These are phyloP conservation scores for Isabelozyma gotoi DNA, from an alignment of 805 yeast species.

Conservation along the genomic window DNA sequence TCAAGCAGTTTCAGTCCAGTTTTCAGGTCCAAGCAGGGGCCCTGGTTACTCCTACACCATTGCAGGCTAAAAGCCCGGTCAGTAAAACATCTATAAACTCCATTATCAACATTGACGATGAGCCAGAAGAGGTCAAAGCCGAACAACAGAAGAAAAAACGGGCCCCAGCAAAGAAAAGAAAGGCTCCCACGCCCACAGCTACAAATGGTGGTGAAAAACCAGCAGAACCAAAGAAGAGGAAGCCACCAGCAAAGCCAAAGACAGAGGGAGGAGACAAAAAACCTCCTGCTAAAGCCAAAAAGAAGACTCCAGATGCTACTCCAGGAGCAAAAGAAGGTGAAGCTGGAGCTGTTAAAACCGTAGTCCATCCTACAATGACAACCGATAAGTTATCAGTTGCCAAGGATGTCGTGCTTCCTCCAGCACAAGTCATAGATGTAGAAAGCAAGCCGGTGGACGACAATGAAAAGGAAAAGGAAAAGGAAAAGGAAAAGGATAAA, in stretches of 20 bases:
- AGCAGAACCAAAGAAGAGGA: conserved; percentile 8
- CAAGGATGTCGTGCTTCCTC: conserved; percentile 13
- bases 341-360: conserved; percentile 4
- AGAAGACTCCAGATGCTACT: conserved; percentile 12
- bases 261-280: conserved; percentile 9
- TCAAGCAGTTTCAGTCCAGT: conserved; percentile 31
- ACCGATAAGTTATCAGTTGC: conserved; percentile 12
- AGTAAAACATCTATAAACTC: conserved; percentile 40
- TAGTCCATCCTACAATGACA: conserved; percentile 15
- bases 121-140: conserved; percentile 9
- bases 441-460: conserved; percentile 11
- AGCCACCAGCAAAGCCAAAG: conserved; percentile 9
- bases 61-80: conserved; percentile 2
- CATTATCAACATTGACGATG: conserved; percentile 38
- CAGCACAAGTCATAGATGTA: conserved; percentile 17
- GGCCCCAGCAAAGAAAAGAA: conserved; percentile 10
- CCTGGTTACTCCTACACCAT: conserved; percentile 4
- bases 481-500: conserved; percentile 15
- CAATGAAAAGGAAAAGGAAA: conserved; percentile 7
- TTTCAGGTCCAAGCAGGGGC: conserved; percentile 15
- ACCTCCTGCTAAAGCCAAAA: conserved; percentile 7
- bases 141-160: conserved; percentile 11
- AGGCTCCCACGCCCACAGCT: conserved; percentile 3
- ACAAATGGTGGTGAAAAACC: not conserved
- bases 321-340: conserved; percentile 10